Evolutionary conservation across 2,329 filamentous ascomycete species (phyloP), one percentile per base, ranked within the genome.

Genomic region (Aschersonia sp.): DNA sequence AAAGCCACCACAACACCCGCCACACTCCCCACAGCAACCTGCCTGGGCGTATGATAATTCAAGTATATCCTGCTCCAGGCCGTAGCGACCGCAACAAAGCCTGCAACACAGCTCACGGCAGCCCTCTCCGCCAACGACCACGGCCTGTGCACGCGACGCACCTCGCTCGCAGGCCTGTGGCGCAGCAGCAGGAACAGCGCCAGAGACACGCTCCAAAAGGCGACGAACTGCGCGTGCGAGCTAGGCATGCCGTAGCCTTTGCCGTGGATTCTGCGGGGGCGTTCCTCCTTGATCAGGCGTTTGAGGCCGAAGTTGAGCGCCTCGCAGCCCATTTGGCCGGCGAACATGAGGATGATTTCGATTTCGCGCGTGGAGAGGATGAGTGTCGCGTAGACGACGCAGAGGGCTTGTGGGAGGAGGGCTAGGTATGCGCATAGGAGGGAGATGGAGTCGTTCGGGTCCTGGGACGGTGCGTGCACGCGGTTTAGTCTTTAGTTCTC

Each of bases 231-330:
- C 6, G 92, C 85, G 67, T 98, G 92, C 40, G 89, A 96, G 43
- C 71, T 75, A 47, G 92, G 92, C 94, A 98, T 98, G 57, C 92
- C 94, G 61, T 98, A 98, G 53, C 92, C 92, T 65, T 94, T 94
- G 48, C 88, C 89, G 59, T 89, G 81, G 74, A 72, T 83, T 78
- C 84, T 84, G 52, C 74, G 77, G 31, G 92, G 92, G 45, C 92
- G 78, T 64, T 95, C 87, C 65, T 97, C 88, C 61, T 91, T 92
- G 63, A 98, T 91, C 52, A 88, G 72, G 30, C 92, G 78, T 72
- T 98, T 98, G 45, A 98, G 72, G 3, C 74, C 68, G 65, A 94
- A 95, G 67, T 98, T 98, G 58, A 94, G 69, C 31, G 77, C 89
- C 64, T 98, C 94, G 70, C 91, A 97, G 46, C 75, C 81, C 65